Evolutionary conservation across 1,284 basidiomycete genomes (phyloP), one percentile per base, ranked within the genome.

Genomic region (Sporisorium reilianum): DNA sequence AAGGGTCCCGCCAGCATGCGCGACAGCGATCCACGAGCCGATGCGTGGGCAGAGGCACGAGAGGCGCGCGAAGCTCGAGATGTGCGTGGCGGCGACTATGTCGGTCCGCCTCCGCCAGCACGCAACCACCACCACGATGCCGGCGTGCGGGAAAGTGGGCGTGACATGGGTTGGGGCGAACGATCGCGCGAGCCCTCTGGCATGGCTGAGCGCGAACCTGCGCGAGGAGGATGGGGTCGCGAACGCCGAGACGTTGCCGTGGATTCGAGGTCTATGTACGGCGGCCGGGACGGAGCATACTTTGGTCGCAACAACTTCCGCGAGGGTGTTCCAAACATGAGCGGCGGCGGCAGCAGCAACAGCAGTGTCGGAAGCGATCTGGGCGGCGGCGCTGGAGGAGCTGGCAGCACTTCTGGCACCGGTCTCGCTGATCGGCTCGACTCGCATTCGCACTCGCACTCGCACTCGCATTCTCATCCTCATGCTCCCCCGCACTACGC

Each of bases 1-100:
- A 77, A 75, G 23, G 77, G 75, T 5, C 77, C 77, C 3, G 75
- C 77, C 20, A 73, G 75, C 25, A 79, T 79, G 78, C 61, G 72
- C 11, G 75, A 73, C 14, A 32, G 40, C 0, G 71, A 74, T 32
- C 62, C 71, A 16, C 61, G 70, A 25, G 67, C 62, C 2, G 67
- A 70, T 12, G 67, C 67, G 0, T 51, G 68, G 64, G 71, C 58
- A 11, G 63, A 57, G 20, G 75, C 61, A 18, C 46, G 70, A 11
- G 72, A 60, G 52, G 66, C 38, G 20, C 56, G 72, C 22, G 46
- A 48, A 30, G 28, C 28, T n/a, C 50, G 50, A 51, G 50, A 50
- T 50, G 48, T 12, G 11, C 48, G 48, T 16, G 48, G 32, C 22
- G 55, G 55, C n/a, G 57, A 53, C 16, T 60, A 64, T 26, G 30